These are phyloP conservation scores for Fagopyrum homotropicum DNA, from an alignment of 148 eudicot species.

Conservation along the genomic window DNA sequence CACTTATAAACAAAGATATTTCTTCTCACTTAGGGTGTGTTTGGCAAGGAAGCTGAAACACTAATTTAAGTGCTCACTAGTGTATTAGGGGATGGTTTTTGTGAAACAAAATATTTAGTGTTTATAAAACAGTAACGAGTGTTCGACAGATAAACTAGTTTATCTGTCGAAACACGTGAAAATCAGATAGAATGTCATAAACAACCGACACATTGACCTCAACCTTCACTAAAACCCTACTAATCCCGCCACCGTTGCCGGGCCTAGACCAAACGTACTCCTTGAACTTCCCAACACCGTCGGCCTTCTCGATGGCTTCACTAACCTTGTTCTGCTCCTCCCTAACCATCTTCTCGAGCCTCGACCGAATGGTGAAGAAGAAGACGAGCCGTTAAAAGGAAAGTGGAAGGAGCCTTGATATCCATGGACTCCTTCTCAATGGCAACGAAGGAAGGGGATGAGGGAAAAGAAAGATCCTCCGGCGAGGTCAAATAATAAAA, in stretches of 20 bases:
- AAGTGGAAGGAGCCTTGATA: slow-evolving; percentile 52
- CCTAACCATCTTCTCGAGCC: slow-evolving; percentile 87
- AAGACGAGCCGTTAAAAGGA: slow-evolving; percentile 42
- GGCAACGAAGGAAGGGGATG: slow-evolving; percentile 19
- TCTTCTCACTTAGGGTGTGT: no score
- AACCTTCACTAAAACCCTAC: slow-evolving; percentile 89
- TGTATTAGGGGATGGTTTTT: no score
- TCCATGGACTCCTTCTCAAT: slow-evolving; percentile 78
- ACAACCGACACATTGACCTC: slow-evolving; percentile 88
- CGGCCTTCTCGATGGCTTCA: slow-evolving; percentile 64
- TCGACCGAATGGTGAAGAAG: slow-evolving; percentile 36
- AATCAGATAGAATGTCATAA: slow-evolving; percentile 69
- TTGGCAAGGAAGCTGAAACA: no score
- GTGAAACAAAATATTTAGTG: no score
- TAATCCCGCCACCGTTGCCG: slow-evolving; percentile 92
- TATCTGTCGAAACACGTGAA: no score
- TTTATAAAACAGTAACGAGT: no score
- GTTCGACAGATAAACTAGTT: no score
- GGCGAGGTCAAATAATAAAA: no score
- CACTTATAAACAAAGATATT: no score
- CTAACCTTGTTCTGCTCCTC: slow-evolving; percentile 67
- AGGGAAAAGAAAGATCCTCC: background rate
- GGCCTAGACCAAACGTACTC: slow-evolving; percentile 91
- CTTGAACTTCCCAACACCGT: slow-evolving; percentile 63
- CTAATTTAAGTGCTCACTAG: no score